A percentile compares a stretch with the other conserved stretches of the same genome.
phyloP scores from a whole-genome alignment of 352 stramenopile genomes.

The Pythium monospermum region DNA sequence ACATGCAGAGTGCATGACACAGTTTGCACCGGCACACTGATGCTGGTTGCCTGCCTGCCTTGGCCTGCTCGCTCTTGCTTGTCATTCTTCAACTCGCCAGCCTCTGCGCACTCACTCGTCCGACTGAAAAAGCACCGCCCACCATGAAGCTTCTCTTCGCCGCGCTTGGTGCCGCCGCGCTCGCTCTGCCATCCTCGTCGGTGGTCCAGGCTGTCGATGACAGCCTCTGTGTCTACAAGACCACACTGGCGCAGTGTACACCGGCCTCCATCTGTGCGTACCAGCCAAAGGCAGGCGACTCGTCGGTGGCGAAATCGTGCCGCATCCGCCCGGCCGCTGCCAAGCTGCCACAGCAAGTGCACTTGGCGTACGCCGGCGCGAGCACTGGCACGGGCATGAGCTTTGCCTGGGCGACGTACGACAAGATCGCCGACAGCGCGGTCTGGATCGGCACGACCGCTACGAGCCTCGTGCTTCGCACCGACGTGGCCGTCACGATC shows the following conservation, averaged over 20 bases:
- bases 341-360: conserved; percentile 34
- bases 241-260: conserved; percentile 6
- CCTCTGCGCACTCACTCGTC: too few relatives aligned
- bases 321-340: background rate
- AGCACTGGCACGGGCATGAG: conserved; percentile 37
- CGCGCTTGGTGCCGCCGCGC: background rate
- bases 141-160: conserved; percentile 7
- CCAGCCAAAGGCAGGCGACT: conserved; percentile 17
- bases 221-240: conserved; percentile 12
- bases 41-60: too few relatives aligned
- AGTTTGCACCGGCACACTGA: too few relatives aligned
- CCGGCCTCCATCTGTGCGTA: conserved; percentile 15
- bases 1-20: too few relatives aligned
- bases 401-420: conserved; percentile 41
- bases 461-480: conserved; percentile 8
- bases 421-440: conserved; percentile 12
- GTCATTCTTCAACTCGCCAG: too few relatives aligned
- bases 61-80: too few relatives aligned
- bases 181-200: background rate
- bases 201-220: conserved; percentile 1
- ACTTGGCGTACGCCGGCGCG: conserved; percentile 40
- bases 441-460: conserved; percentile 32
- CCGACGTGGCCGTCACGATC: conserved; percentile 11
- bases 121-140: too few relatives aligned
- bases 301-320: conserved; percentile 8